Conservation (phyloP, 352 stramenopile species). For the Detonula confervacea region DNA sequence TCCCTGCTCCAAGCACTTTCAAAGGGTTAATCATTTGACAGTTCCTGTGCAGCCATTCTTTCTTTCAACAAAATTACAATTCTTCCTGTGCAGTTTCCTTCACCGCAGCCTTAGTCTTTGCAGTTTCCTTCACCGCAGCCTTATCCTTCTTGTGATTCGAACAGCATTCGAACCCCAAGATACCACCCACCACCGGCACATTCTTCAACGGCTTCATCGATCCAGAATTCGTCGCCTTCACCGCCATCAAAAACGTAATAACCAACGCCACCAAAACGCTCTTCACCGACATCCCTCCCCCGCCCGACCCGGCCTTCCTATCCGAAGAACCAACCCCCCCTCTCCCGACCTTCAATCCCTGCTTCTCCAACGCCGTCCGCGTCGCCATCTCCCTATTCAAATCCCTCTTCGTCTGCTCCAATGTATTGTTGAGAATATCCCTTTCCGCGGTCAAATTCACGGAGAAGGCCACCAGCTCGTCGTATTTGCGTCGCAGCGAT, state of each 20-base stretch:
- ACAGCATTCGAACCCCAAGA: constrained; percentile 42
- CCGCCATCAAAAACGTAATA: constrained; percentile 37
- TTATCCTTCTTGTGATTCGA: constrained; percentile 17
- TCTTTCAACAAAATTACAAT: constrained; percentile 21
- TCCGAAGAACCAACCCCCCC: constrained; percentile 2
- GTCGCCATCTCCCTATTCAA: constrained; percentile 79
- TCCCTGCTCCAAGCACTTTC: too few species aligned
- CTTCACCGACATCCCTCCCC: constrained; percentile 28
- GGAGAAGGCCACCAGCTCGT: constrained; percentile 83
- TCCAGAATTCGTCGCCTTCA: constrained; percentile 48
- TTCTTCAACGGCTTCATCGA: constrained; percentile 34
- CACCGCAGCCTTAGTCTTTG: constrained; percentile 2
- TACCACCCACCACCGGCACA: constrained; percentile 37
- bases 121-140: background rate
- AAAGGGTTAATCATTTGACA: too few species aligned
- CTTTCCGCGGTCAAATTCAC: constrained; percentile 84
- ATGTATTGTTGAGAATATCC: constrained; percentile 86
- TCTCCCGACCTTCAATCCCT: constrained; percentile 46
- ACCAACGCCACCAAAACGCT: constrained; percentile 29
- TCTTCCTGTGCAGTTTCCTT: background rate
- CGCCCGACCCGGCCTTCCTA: constrained; percentile 17
- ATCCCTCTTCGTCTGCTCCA: constrained; percentile 85
- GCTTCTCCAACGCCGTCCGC: constrained; percentile 65
- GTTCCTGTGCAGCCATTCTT: too few species aligned
- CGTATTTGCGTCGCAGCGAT: constrained; percentile 81